These are phyloP conservation scores for Periconia sp. DNA, from an alignment of 2,329 filamentous ascomycete species.

Conservation along the genomic window DNA sequence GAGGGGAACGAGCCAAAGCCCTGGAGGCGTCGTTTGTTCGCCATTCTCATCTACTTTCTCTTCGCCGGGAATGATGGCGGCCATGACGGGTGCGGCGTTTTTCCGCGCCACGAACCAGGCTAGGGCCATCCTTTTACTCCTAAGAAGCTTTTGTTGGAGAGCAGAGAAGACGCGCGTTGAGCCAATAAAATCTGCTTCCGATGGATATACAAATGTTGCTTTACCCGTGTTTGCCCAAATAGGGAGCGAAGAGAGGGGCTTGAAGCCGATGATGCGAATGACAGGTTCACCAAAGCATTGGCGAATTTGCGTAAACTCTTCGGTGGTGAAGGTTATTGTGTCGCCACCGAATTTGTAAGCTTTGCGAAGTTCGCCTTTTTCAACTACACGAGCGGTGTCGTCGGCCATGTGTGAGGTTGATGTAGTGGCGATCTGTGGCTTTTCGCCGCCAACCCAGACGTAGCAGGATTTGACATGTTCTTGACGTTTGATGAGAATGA, in stretches of 20 bases:
- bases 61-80: conserved; percentile 79
- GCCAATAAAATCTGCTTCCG: conserved; percentile 86
- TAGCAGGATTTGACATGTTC: conserved; percentile 82
- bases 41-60: conserved; percentile 68
- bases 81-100: conserved; percentile 80
- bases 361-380: conserved; percentile 83
- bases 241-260: conserved; percentile 74
- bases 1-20: conserved; percentile 86
- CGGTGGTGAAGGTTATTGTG: conserved; percentile 81
- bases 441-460: conserved; percentile 86
- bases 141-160: conserved; percentile 83
- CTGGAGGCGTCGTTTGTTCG: conserved; percentile 76
- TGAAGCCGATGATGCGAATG: conserved; percentile 93
- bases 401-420: conserved; percentile 78
- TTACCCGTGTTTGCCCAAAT: conserved; percentile 86
- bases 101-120: conserved; percentile 87
- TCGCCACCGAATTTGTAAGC: conserved; percentile 97
- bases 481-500: conserved; percentile 86
- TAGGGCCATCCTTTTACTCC: conserved; percentile 79
- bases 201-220: conserved; percentile 91
- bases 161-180: conserved; percentile 93
- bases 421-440: conserved; percentile 77
- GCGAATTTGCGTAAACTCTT: conserved; percentile 79
- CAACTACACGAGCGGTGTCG: conserved; percentile 76
- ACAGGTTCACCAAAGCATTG: conserved; percentile 78